Conservation (phyloP, 495 filamentous ascomycete genomes). For the Penicillium maclennaniae region DNA sequence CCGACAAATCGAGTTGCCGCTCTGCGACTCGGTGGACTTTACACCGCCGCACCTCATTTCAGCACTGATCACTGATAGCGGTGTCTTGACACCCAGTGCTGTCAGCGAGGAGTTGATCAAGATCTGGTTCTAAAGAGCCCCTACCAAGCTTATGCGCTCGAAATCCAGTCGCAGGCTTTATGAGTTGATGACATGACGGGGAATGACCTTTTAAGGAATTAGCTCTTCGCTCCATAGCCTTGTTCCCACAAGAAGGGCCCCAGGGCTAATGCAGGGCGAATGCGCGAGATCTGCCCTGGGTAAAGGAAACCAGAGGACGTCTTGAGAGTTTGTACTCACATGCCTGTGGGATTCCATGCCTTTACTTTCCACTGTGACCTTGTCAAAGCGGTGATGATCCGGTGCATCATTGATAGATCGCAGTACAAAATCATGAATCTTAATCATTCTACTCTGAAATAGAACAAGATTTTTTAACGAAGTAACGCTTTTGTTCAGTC, state of each 20-base stretch:
- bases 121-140: constrained; percentile 60
- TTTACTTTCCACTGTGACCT: neutral
- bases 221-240: neutral
- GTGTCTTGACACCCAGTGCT: constrained; percentile 69
- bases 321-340: neutral
- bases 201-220: constrained; percentile 2
- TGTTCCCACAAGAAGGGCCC: neutral
- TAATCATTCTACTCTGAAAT: neutral
- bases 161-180: neutral
- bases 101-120: constrained; percentile 77
- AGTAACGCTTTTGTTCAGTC: neutral
- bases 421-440: neutral
- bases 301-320: neutral
- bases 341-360: neutral
- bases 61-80: constrained; percentile 72
- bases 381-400: neutral
- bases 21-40: constrained; percentile 70
- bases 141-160: neutral
- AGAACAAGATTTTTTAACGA: neutral
- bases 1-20: constrained; percentile 24
- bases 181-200: constrained; percentile 15
- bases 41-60: constrained; percentile 81
- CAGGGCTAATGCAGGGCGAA: neutral
- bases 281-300: neutral
- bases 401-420: neutral